Evolutionary conservation across 2,329 filamentous ascomycete species (phyloP).

Genomic region (Colletotrichum tabaci): DNA sequence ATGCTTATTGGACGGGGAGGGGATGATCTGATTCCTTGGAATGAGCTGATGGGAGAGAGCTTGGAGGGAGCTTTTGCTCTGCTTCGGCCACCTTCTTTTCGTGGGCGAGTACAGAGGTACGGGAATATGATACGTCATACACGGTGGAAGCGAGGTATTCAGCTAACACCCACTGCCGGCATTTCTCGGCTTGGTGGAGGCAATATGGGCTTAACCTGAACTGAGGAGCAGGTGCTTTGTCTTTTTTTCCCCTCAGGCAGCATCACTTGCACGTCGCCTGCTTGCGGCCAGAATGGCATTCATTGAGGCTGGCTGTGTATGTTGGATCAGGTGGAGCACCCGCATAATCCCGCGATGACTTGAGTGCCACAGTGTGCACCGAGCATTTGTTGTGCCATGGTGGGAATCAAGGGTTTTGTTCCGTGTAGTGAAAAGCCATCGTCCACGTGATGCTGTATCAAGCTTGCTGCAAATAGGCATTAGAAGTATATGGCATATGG

Average conservation of each 20-base stretch:
- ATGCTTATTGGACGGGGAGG: constrained; percentile 20
- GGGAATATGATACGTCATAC: constrained; percentile 35
- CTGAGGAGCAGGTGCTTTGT: not conserved
- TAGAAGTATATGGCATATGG: not conserved
- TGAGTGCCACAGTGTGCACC: not conserved
- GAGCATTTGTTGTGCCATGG: not conserved
- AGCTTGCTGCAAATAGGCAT: not conserved
- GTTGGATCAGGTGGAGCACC: constrained; percentile 6
- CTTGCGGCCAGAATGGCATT: constrained; percentile 3
- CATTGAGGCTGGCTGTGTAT: not conserved
- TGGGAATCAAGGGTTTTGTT: not conserved
- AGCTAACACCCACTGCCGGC: constrained; percentile 37
- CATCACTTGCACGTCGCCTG: constrained; percentile 18
- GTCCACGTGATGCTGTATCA: constrained; percentile 6
- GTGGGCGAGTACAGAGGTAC: constrained; percentile 32
- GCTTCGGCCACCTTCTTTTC: constrained; percentile 24
- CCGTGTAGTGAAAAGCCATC: not conserved
- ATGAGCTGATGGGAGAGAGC: constrained; percentile 6
- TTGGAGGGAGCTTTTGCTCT: constrained; percentile 11
- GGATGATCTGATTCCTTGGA: constrained; percentile 38
- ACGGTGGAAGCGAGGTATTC: constrained; percentile 25
- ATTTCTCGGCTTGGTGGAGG: constrained; percentile 40
- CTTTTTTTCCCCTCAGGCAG: constrained; percentile 13
- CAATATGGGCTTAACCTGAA: not conserved
- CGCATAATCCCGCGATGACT: constrained; percentile 14